Conservation (phyloP, 2,329 filamentous ascomycete genomes). For the Fusarium sulawesiense region DNA sequence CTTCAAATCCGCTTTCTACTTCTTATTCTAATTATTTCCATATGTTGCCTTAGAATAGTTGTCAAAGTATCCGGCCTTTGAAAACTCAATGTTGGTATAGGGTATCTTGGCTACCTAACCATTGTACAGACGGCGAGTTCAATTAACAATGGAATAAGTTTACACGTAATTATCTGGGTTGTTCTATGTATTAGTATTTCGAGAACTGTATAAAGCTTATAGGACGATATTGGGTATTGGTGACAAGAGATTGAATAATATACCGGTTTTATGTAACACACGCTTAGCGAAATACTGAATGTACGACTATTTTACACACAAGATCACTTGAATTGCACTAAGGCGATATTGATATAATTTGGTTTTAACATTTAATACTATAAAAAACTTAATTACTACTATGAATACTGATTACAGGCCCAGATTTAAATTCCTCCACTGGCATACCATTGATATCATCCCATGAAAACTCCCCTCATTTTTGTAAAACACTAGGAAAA, state of each 20-base stretch:
- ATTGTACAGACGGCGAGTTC: neutral
- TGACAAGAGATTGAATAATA: neutral
- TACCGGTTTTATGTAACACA: neutral
- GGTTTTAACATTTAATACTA: neutral
- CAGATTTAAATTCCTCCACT: conserved; percentile 14
- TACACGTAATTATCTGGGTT: neutral
- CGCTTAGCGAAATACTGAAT: too few species aligned
- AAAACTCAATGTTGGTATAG: neutral
- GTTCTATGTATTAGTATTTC: neutral
- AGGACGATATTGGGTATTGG: neutral
- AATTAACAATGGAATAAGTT: neutral
- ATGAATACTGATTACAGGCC: conserved; percentile 25
- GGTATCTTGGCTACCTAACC: neutral
- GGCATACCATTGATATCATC: neutral
- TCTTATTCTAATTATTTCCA: neutral
- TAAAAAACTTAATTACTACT: conserved; percentile 23
- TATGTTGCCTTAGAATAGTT: neutral
- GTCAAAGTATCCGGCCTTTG: neutral
- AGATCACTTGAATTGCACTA: too few species aligned
- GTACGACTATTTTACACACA: too few species aligned
- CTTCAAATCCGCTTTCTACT: neutral
- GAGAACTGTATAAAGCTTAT: neutral
- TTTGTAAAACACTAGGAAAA: conserved; percentile 17
- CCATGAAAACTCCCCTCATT: neutral
- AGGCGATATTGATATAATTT: neutral